A percentile compares a stretch with the other conserved stretches of the same genome.
These are phyloP conservation scores for Pythium biforme DNA, from an alignment of 352 stramenopile species.

Conservation along the genomic window DNA sequence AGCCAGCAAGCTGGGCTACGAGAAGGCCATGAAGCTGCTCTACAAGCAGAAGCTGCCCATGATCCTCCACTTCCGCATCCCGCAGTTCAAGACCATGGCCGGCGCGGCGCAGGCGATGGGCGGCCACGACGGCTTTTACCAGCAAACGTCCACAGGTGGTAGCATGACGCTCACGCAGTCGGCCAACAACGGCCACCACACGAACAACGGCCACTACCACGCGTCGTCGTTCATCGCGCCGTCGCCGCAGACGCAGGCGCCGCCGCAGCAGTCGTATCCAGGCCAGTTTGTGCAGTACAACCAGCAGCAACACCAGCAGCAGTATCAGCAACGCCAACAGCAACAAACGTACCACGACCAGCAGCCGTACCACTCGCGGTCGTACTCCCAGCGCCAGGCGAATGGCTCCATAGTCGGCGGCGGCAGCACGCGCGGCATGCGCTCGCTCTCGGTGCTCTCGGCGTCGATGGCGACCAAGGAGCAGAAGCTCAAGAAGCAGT, in stretches of 20 bases:
- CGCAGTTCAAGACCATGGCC: constrained; percentile 29
- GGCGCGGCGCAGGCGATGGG: too few species aligned
- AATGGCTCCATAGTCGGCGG: background rate
- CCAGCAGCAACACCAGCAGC: constrained; percentile 18
- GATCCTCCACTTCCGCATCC: constrained; percentile 75
- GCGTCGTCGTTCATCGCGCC: constrained; percentile 1
- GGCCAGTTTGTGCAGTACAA: constrained; percentile 27
- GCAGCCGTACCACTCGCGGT: background rate
- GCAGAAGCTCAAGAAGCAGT: constrained; percentile 60
- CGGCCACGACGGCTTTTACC: constrained; percentile 21
- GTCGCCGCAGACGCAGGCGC: background rate
- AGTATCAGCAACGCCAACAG: constrained; percentile 12
- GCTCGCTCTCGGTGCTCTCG: constrained; percentile 27
- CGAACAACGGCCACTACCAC: background rate
- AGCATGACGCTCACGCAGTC: constrained; percentile 4
- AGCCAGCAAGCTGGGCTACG: constrained; percentile 67
- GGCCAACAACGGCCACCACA: background rate
- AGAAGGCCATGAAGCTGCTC: constrained; percentile 75
- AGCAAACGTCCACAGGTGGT: constrained; percentile 11
- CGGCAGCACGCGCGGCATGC: constrained; percentile 7
- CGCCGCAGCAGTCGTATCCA: constrained; percentile 12
- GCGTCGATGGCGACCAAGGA: constrained; percentile 35
- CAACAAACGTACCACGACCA: background rate
- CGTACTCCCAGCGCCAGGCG: constrained; percentile 7
- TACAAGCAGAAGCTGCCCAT: constrained; percentile 76